Base-by-base conservation (phyloP, 2,329 filamentous ascomycete genomes). In the Trichoderma sp. region DNA sequence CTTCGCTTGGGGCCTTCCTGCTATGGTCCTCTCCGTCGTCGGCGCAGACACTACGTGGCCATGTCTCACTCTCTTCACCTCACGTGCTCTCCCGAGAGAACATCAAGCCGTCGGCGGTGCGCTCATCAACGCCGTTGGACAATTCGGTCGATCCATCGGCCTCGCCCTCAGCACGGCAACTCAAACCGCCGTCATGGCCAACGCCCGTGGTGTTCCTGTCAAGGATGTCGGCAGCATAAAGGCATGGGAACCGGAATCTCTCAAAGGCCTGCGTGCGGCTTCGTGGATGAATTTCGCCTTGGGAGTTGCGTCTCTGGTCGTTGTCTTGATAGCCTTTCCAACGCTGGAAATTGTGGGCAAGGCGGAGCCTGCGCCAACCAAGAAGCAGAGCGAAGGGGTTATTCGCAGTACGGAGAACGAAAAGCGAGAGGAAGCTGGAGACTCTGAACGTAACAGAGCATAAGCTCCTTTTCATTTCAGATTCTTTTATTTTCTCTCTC, bases 41-140 rank as follows among this genome's bases (percentile, higher is more conserved):
- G 92, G 92, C 38, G 90, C 91, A 3, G 92, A 94, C 80, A 92
- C 90, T 0, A 86, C 91, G 0, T 93, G 90, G 86, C 92, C 92
- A 0, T 89, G 89, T 5, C 84, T 94, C 21, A 91, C 90, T 0
- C 86, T 94, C 0, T 93, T 93, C 80, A 92, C 90, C 0, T 92
- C 91, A 0, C 89, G 90, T 76, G 86, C 89, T 0, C 85, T 94
- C 0, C 89, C 91, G 0, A 84, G 85, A 0, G 89, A 90, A 67
- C 91, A 94, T 77, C 92, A 94, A 79, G 91, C 91, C 1, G 82
- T 94, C 0, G 92, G 92, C 0, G 92, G 92, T 1, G 92, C 91
- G 0, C 86, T 93, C 9, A 90, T 94, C 80, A 93, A 93, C 76
- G 88, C 91, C 0, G 88, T 91, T 14, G 90, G 90, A 0, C 91